Percentiles rank a stretch among this genome's conserved stretches.
These are phyloP conservation scores for Colletotrichum horii DNA, from an alignment of 2,329 filamentous ascomycete species.

Conservation along the genomic window DNA sequence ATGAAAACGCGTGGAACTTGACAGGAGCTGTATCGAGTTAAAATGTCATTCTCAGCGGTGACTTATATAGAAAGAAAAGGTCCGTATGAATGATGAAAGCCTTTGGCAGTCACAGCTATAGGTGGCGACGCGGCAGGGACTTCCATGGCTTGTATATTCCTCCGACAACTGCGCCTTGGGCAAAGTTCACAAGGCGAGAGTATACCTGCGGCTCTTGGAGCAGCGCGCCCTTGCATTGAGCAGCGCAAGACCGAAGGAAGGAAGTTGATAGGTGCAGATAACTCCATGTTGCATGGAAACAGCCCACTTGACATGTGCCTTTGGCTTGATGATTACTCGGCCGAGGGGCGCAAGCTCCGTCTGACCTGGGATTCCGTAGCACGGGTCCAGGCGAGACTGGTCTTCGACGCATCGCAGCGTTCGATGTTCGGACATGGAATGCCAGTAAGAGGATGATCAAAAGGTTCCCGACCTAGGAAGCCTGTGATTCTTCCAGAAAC, in stretches of 20 bases:
- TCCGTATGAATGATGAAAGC: neutral
- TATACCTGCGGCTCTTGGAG: neutral
- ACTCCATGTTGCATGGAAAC: neutral
- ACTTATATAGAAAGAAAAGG: neutral
- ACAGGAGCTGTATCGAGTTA: neutral
- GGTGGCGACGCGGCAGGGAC: neutral
- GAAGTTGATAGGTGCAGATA: neutral
- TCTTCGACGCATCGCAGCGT: neutral
- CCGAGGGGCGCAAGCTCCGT: neutral
- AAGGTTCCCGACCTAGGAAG: neutral
- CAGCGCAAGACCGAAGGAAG: neutral
- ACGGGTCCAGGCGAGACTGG: neutral
- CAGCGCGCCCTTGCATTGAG: neutral
- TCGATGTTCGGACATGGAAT: neutral
- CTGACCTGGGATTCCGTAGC: neutral
- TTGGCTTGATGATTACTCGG: neutral
- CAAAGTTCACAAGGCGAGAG: neutral
- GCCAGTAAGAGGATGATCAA: neutral
- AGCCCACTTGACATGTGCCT: conserved; percentile 4
- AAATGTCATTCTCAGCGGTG: neutral
- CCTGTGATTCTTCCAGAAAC: neutral
- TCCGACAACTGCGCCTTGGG: neutral
- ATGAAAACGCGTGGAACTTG: neutral
- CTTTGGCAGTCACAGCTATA: neutral
- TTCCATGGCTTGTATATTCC: neutral